Conservation (phyloP, 305 asterid genomes). For the Solanum aculeatissimum region DNA sequence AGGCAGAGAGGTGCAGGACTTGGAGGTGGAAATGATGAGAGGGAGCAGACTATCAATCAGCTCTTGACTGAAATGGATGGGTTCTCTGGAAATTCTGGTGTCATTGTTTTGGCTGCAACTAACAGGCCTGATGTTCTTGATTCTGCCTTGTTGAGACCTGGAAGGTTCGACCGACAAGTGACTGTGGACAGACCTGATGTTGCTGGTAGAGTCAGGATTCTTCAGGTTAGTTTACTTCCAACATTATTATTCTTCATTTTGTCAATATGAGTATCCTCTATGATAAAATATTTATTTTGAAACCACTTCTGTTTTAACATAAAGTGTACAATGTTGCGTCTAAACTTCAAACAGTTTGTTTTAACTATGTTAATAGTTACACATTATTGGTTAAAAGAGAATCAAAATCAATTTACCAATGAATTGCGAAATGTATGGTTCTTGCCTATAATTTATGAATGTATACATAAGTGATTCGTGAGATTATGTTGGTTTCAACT, state of each 20-base stretch:
- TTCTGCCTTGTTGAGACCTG: conserved; percentile 40
- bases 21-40: conserved; percentile 44
- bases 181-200: conserved; percentile 46
- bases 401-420: neutral
- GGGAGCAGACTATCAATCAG: conserved; percentile 45
- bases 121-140: conserved; percentile 46
- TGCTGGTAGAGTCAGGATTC: conserved; percentile 44
- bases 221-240: conserved; percentile 24
- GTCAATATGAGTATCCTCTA: neutral
- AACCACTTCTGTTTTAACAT: neutral
- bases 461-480: neutral
- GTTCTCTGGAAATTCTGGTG: conserved; percentile 35
- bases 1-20: conserved; percentile 47
- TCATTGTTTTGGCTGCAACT: conserved; percentile 41
- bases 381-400: neutral
- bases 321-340: neutral
- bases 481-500: neutral
- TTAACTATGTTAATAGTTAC: neutral
- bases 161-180: conserved; percentile 45
- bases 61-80: conserved; percentile 51
- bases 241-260: neutral
- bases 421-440: neutral
- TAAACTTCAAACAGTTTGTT: neutral
- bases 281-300: neutral
- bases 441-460: neutral